Evolutionary conservation across 2,329 filamentous ascomycete species (phyloP).

Genomic region (Penicillium sp.): DNA sequence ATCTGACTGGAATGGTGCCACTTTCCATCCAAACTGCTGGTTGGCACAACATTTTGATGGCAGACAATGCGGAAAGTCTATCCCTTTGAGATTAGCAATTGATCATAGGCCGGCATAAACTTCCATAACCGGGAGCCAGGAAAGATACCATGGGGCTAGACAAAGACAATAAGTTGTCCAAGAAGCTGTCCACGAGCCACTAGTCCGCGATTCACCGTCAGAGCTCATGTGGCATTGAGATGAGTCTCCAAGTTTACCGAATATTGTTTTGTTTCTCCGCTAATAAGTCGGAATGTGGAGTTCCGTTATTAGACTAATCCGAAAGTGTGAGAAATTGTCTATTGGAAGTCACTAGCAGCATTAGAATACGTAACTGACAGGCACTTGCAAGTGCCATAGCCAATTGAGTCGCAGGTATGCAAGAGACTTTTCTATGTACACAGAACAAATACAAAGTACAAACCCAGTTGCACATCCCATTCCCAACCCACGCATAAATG

Average conservation of each 20-base stretch:
- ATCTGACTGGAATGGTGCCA: not conserved
- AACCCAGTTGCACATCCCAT: constrained; percentile 41
- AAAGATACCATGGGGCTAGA: not conserved
- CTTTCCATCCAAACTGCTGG: not conserved
- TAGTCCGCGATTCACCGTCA: too few species aligned
- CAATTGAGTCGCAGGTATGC: constrained; percentile 30
- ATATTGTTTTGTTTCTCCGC: not conserved
- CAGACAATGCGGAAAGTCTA: not conserved
- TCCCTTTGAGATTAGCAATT: not conserved
- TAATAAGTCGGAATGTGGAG: not conserved
- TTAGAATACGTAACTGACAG: constrained; percentile 30
- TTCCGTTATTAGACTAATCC: not conserved
- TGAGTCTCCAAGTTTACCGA: too few species aligned
- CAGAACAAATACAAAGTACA: constrained; percentile 36
- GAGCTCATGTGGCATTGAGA: not conserved
- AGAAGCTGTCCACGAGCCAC: not conserved
- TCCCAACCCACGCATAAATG: constrained; percentile 42
- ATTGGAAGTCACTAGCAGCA: constrained; percentile 31
- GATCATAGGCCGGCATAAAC: too few species aligned
- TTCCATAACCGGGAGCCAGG: too few species aligned
- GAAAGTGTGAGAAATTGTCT: constrained; percentile 19
- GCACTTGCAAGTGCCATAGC: constrained; percentile 24
- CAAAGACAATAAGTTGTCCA: not conserved
- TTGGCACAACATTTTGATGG: not conserved
- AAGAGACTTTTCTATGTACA: constrained; percentile 45